phyloP scores from a whole-genome alignment of 306 rosid genomes.

The Rosa rugosa region DNA sequence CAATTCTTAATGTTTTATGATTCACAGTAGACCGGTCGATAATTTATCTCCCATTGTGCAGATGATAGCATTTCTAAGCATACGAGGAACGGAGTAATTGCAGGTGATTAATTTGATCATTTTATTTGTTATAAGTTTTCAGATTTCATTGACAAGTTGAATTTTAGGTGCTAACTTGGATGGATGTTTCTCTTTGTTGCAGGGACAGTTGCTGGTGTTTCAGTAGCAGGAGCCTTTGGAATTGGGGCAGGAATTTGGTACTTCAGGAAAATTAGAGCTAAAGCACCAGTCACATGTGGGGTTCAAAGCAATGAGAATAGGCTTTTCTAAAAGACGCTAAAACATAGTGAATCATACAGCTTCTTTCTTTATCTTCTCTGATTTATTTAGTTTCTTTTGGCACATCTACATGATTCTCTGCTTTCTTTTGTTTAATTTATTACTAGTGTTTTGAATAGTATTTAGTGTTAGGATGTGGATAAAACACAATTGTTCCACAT shows the following conservation, averaged over 20 bases:
- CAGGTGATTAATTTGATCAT: constrained; percentile 49
- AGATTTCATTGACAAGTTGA: neutral
- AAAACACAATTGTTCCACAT: neutral
- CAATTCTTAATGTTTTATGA: neutral
- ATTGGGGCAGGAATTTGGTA: constrained; percentile 85
- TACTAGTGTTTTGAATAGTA: neutral
- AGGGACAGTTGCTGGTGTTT: constrained; percentile 70
- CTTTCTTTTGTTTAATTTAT: neutral
- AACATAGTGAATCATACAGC: constrained; percentile 25
- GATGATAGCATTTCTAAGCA: constrained; percentile 54
- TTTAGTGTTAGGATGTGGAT: neutral
- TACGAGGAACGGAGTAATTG: constrained; percentile 58
- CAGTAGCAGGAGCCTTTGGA: constrained; percentile 77
- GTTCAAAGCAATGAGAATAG: constrained; percentile 87
- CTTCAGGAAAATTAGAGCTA: constrained; percentile 68
- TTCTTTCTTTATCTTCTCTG: constrained; percentile 24
- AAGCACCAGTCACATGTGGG: constrained; percentile 85
- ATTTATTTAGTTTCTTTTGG: constrained; percentile 14
- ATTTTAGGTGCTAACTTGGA: neutral
- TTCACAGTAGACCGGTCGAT: neutral
- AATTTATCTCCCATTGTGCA: constrained; percentile 37
- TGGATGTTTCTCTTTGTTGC: constrained; percentile 11
- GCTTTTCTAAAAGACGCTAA: constrained; percentile 58
- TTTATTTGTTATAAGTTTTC: neutral
- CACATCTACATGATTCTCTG: neutral